Evolutionary conservation across 176 grass and related monocot species (phyloP), one percentile per base, ranked within the genome.

Genomic region (Oryza glaberrima): DNA sequence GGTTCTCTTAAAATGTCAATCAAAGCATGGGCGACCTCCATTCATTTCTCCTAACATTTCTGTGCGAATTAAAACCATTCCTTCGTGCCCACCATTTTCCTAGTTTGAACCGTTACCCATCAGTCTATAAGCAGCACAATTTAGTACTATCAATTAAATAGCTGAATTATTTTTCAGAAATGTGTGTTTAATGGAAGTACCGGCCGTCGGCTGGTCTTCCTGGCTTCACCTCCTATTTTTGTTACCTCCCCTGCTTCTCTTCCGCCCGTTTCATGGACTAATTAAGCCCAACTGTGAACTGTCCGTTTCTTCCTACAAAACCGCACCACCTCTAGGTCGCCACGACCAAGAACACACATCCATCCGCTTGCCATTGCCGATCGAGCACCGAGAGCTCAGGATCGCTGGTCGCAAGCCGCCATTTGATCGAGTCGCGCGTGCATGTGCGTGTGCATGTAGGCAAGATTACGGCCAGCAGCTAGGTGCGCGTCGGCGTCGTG

Each of bases 291-390:
- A 23, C 66, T 65, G 1, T 67, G 60, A 86, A 72, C 73, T 77
- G 67, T 9, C 49, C 5, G 22, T 79, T 79, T 61, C 38, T 41
- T 61, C 75, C 80, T 83, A 75, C 41, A 86, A 90, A 90, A 73
- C 84, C 80, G 84, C 75, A 47, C 72, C 79, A 75, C 80, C 88
- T 80, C 56, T 4, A 80, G 69, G n/a, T 86, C 32, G 3, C 69
- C 80, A 34, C 63, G 49, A 11, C 84, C 75, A 78, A 11, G 49
- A 75, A 75, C 40, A 20, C 69, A 6, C 65, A 2, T 6, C 40
- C 76, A 69, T 86, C 23, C 9, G 11, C 47, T 22, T 69, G 47
- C 60, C 75, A 79, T 87, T 69, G 17, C 23, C 79, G 40, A 7
- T 41, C 40, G 26, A 26, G 2, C 36, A 20, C 2, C 12, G 12